Evolutionary conservation across 2,329 filamentous ascomycete genomes (phyloP), one percentile per base, ranked within the genome.

Genomic region (Aspergillus japonicus): DNA sequence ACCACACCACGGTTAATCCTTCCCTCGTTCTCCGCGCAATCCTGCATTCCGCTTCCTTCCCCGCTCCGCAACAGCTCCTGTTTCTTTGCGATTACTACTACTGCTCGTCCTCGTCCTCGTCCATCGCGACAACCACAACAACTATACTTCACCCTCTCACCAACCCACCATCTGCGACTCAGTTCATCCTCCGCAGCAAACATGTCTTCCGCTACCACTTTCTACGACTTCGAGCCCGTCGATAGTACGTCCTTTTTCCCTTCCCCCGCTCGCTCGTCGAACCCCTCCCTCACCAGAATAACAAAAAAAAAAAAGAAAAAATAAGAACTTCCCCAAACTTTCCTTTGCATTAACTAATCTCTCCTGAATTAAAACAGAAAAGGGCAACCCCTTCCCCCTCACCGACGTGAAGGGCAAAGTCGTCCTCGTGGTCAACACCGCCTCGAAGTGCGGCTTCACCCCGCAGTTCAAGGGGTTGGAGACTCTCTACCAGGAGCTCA

Each of bases 361-460:
- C 33, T 21, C 10, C 8, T 31, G 44, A 29, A 23, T 23, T 19
- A 29, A 29, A 64, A 62, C 72, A 92, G 89, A 92, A 75, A 89
- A 87, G 75, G 92, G 92, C 76, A 74, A 85, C 58, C 84, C 89
- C 67, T 89, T 89, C 73, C 81, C 87, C 61, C 83, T 98, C 66
- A 73, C 81, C 67, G 78, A 88, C 62, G 90, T 92, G 80, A 87
- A 91, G 77, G 91, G 89, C 84, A 98, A 98, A 80, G 94, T 98
- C 68, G 87, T 98, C 69, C 89, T 99, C 62, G 84, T 96, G 71
- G 92, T 99, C 81, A 99, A 99, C 87, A 97, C 94, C 1, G 95
- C 95, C 68, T 96, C 91, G 77, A 97, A 98, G 83, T 99, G 95
- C 83, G 94, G 95, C 77, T 98, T 98, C 86, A 98, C 95, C 2